Evolutionary conservation across 306 rosid genomes (phyloP), one percentile per base, ranked within the genome.

Genomic region (Pyrus bretschneideri): DNA sequence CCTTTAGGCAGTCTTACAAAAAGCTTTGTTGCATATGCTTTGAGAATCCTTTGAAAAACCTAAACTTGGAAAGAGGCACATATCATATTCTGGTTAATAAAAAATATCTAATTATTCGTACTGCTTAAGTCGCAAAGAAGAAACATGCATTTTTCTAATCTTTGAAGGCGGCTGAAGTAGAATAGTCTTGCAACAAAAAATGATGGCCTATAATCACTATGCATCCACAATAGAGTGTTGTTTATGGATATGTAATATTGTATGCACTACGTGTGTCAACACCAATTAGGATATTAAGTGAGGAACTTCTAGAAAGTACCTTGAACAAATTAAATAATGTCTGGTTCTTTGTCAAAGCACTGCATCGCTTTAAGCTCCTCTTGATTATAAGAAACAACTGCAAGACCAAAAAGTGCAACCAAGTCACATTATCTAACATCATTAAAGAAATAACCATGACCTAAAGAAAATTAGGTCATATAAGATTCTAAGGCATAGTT

Each of bases 271-370:
- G 30, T 4, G 15, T 25, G 13, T 38, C 7, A 18, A 27, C 19
- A 29, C 29, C 38, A 21, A 27, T 7, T 62, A 76, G 67, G 65
- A 71, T 31, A 70, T 75, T 27, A 40, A 78, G 66, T 19, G 42
- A 58, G 38, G 57, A 66, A 77, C 18, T 72, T 78, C 35, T 73
- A 79, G 55, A 80, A 80, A 69, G 79, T 81, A 92, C 99, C 99
- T 92, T 95, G 82, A 92, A 87, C 87, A 95, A 85, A 84, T 92
- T 92, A 79, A 79, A 86, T 29, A 95, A 80, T 68, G 99, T 95
- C 88, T 95, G 99, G 89, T 86, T 95, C 97, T 95, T 95, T 44
- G 99, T 95, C 79, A 95, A 84, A 86, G 97, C 96, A 63, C 97
- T 90, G 87, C 99, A 95, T 82, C 97, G 84, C 92, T 95, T 92